Percentiles rank a stretch among this genome's conserved stretches.
Evolutionary conservation across 495 filamentous ascomycete genomes (phyloP).

Genomic region (Hyaloscypha variabilis): DNA sequence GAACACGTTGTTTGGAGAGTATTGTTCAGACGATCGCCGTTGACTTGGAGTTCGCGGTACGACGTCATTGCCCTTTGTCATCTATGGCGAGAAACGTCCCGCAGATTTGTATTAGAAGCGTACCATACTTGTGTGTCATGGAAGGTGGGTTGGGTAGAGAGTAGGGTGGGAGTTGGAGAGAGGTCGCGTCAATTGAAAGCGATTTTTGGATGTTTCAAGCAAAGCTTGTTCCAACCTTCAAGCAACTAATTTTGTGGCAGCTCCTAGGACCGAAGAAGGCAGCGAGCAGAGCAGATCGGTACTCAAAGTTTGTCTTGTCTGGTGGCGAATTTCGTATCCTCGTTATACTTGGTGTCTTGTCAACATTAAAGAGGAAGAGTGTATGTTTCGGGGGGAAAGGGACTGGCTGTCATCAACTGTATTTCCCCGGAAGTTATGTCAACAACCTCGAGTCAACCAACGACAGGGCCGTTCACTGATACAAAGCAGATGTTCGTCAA

Average conservation of each 20-base stretch:
- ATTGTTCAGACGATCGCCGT: constrained; percentile 58
- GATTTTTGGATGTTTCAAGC: background rate
- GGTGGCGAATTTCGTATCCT: too few species aligned
- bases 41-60: constrained; percentile 50
- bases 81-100: constrained; percentile 1
- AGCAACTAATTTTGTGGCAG: background rate
- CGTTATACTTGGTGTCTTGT: background rate
- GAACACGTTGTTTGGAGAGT: constrained; percentile 67
- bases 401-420: background rate
- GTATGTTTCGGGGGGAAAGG: too few species aligned
- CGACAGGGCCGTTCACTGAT: background rate
- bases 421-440: background rate
- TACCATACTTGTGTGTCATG: background rate
- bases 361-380: too few species aligned
- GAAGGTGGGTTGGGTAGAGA: constrained; percentile 1
- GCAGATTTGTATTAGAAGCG: background rate
- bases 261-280: background rate
- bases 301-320: background rate
- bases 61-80: background rate
- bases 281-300: background rate
- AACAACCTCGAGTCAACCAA: too few species aligned
- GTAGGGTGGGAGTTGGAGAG: background rate
- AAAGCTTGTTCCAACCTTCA: background rate
- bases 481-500: background rate
- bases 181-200: background rate